Conservation (phyloP, 768 basidiomycete species). For the Pulveroboletus frians region DNA sequence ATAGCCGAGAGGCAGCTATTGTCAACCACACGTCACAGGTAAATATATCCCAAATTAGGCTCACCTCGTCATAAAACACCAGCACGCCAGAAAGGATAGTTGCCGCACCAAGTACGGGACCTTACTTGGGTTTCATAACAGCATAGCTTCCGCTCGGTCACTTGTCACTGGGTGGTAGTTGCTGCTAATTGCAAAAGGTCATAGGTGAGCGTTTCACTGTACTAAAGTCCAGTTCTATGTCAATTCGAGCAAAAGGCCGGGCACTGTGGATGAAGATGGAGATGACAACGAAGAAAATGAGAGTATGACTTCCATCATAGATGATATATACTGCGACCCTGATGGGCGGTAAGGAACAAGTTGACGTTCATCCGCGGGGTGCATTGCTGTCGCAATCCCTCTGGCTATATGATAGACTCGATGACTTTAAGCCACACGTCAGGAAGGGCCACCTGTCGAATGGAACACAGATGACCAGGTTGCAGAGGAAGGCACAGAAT, state of each 20-base stretch:
- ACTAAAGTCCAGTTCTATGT: background rate
- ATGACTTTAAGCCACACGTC: background rate
- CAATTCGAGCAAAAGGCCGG: slow-evolving; percentile 8
- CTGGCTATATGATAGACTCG: slow-evolving; percentile 29
- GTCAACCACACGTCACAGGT: background rate
- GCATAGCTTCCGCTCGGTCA: slow-evolving; percentile 49
- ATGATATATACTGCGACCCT: slow-evolving; percentile 41
- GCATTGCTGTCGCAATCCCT: slow-evolving; percentile 41
- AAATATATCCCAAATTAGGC: background rate
- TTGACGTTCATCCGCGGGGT: slow-evolving; percentile 40
- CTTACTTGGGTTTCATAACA: slow-evolving; percentile 51
- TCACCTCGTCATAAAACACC: slow-evolving; percentile 49
- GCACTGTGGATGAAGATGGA: slow-evolving; percentile 33
- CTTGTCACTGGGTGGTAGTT: slow-evolving; percentile 40
- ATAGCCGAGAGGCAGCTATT: slow-evolving; percentile 33
- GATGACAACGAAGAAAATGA: slow-evolving; percentile 41
- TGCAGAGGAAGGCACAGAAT: slow-evolving; percentile 49
- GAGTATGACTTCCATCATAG: slow-evolving; percentile 41
- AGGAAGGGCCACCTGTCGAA: slow-evolving; percentile 17
- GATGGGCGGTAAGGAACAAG: slow-evolving; percentile 42
- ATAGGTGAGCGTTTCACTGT: slow-evolving; percentile 38
- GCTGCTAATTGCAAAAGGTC: slow-evolving; percentile 45
- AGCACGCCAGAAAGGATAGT: slow-evolving; percentile 37
- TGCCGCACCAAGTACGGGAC: slow-evolving; percentile 39
- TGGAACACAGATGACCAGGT: slow-evolving; percentile 49